Base-by-base conservation (phyloP, 2,329 filamentous ascomycete genomes). In the Diaporthe ampelina region DNA sequence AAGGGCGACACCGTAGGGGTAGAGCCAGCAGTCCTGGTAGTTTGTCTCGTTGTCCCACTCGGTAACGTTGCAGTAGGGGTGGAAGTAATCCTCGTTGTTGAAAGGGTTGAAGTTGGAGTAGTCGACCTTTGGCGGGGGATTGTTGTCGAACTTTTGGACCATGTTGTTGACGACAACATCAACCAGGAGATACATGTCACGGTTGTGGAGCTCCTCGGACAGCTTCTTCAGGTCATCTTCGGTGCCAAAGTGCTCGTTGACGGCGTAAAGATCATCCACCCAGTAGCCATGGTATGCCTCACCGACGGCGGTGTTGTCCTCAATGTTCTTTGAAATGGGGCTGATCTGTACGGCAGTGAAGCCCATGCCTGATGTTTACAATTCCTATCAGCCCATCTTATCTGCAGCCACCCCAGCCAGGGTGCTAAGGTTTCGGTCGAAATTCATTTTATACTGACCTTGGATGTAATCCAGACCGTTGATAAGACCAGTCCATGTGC, bases 381-480 rank as follows among this genome's bases (percentile, higher is more conserved):
- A 13, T 58, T 40, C 54, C 45, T 17, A 24, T 72, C 32, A 74
- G 57, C 45, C 61, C 43, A 61, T 50, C 56, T 43, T 52, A 45
- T 54, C 43, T 43, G n/a, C 32, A 15, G n/a, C 61, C 50, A 74
- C 57, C 63, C 69, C 19, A 21, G 54, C 48, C 13, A 13, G 26
- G 21, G 26, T n/a, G 35, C n/a, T 17, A 45, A 43, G 40, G 15
- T 24, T 45, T 58, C 32, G 63, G 35, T 45, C 58, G n/a, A 24
- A 19, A 29, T 35, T 29, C 57, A 37, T 40, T 13, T 19, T 32
- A 29, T 48, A 8, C 78, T 77, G 68, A 77, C 86, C 86, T 78
- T 90, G 85, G 79, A 92, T 92, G 79, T 92, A 92, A 80, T 92
- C 90, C 54, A 92, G 85, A 76, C 89, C 86, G 75, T 88, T 85